Evolutionary conservation across 495 filamentous ascomycete genomes (phyloP).

Genomic region (Talaromyces liani): DNA sequence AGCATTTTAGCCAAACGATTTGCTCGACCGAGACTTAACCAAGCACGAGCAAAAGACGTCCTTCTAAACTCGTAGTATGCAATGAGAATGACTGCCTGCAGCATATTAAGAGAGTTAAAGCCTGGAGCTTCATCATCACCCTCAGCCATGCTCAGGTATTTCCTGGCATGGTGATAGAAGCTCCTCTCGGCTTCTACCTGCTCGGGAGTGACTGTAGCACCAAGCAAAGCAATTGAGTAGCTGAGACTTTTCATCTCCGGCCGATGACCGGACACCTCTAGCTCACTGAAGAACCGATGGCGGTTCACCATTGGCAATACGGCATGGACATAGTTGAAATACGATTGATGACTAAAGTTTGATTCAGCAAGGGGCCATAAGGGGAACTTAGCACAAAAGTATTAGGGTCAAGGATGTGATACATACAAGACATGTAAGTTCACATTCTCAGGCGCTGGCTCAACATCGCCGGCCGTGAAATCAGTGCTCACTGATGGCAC

Average conservation of each 20-base stretch:
- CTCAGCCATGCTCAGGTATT: constrained; percentile 9
- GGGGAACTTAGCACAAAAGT: not conserved
- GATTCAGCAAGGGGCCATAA: not conserved
- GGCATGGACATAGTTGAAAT: constrained; percentile 12
- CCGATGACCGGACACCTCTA: not conserved
- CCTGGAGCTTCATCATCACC: constrained; percentile 11
- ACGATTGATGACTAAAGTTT: constrained; percentile 11
- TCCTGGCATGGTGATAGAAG: constrained; percentile 12
- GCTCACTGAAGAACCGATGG: constrained; percentile 11
- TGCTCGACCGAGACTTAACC: constrained; percentile 16
- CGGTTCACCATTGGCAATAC: constrained; percentile 12
- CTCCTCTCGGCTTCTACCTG: constrained; percentile 10
- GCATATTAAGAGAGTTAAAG: constrained; percentile 8
- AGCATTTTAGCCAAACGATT: not conserved
- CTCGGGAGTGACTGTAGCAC: constrained; percentile 8
- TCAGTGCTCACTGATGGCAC: not conserved
- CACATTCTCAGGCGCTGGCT: not conserved
- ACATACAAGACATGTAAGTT: not conserved
- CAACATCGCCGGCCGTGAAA: not conserved
- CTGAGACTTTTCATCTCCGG: constrained; percentile 10
- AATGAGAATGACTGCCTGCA: constrained; percentile 15
- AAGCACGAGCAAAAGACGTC: constrained; percentile 14
- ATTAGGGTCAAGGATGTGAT: not conserved
- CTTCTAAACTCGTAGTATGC: constrained; percentile 14
- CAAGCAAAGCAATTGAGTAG: constrained; percentile 12